A percentile compares a stretch with the other conserved stretches of the same genome.
Evolutionary conservation across 495 filamentous ascomycete species (phyloP).

Genomic region (Daldinia vernicosa): DNA sequence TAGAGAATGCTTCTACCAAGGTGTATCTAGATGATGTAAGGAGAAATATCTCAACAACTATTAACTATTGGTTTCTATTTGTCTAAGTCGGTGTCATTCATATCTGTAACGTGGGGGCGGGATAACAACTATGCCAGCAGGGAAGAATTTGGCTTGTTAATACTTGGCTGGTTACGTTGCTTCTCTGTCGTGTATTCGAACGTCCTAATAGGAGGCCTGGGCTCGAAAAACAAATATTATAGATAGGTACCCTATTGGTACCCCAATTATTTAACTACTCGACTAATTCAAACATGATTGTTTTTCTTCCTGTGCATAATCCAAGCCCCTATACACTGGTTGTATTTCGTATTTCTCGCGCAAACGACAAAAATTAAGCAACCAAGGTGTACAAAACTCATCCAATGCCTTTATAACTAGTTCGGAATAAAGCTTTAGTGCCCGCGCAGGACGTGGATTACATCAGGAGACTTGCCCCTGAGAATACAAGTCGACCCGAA

Average conservation of each 20-base stretch:
- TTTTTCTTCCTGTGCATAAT: constrained; percentile 14
- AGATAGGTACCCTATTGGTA: constrained; percentile 30
- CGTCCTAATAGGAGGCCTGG: background rate
- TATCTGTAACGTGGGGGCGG: background rate
- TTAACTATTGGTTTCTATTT: background rate
- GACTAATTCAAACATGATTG: constrained; percentile 18
- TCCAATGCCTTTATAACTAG: background rate
- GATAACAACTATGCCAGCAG: background rate
- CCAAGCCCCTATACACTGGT: background rate
- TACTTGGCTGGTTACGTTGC: background rate
- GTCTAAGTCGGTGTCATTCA: background rate
- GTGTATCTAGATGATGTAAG: background rate
- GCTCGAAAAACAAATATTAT: constrained; percentile 20
- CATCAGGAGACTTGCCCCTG: background rate
- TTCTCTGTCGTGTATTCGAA: background rate
- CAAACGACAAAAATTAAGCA: constrained; percentile 3
- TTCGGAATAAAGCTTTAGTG: background rate
- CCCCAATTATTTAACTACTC: constrained; percentile 30
- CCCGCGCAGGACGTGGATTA: constrained; percentile 7
- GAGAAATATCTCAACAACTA: background rate
- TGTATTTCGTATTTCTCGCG: constrained; percentile 10
- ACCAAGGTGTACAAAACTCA: constrained; percentile 2
- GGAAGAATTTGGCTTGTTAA: background rate
- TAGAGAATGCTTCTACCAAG: background rate
- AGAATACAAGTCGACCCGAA: constrained; percentile 4